Evolutionary conservation across 768 basidiomycete genomes (phyloP).

Genomic region (Amanita pseudoporphyria): DNA sequence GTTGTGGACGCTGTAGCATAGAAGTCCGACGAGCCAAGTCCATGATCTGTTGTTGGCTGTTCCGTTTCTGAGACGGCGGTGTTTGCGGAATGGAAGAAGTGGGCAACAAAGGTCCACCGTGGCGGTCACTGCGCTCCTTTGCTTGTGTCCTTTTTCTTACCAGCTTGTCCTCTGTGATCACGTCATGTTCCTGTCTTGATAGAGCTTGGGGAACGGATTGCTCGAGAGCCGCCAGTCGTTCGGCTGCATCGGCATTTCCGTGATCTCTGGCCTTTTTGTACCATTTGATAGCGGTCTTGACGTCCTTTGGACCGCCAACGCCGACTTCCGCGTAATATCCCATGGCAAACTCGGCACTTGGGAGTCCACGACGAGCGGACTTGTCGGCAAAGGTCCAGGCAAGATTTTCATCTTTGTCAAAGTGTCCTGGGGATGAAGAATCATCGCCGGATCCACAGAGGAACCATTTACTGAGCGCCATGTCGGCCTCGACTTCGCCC

Average conservation of each 20-base stretch:
- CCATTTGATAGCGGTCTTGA: slow-evolving; percentile 65
- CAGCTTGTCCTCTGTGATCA: slow-evolving; percentile 67
- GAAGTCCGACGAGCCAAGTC: slow-evolving; percentile 7
- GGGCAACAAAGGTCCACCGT: slow-evolving; percentile 4
- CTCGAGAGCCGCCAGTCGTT: slow-evolving; percentile 62
- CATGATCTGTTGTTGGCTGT: slow-evolving; percentile 3
- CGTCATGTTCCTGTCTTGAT: slow-evolving; percentile 73
- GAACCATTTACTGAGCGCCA: slow-evolving; percentile 98
- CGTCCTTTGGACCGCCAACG: slow-evolving; percentile 60
- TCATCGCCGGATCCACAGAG: slow-evolving; percentile 60
- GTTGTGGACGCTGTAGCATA: slow-evolving; percentile 9
- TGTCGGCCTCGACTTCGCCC: slow-evolving; percentile 88
- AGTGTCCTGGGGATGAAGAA: slow-evolving; percentile 32
- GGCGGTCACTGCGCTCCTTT: slow-evolving; percentile 41
- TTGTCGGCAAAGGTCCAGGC: slow-evolving; percentile 90
- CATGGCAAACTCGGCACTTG: slow-evolving; percentile 89
- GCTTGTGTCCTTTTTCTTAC: slow-evolving; percentile 75
- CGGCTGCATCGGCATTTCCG: slow-evolving; percentile 72
- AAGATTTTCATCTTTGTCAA: slow-evolving; percentile 81
- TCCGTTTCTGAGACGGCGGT: slow-evolving; percentile 9
- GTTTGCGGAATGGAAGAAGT: slow-evolving; percentile 1
- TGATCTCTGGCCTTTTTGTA: slow-evolving; percentile 74
- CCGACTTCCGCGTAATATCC: slow-evolving; percentile 95
- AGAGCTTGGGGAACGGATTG: slow-evolving; percentile 53
- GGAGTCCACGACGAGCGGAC: slow-evolving; percentile 62